phyloP scores from a whole-genome alignment of 345 rosid species.

The Ailanthus altissimus region DNA sequence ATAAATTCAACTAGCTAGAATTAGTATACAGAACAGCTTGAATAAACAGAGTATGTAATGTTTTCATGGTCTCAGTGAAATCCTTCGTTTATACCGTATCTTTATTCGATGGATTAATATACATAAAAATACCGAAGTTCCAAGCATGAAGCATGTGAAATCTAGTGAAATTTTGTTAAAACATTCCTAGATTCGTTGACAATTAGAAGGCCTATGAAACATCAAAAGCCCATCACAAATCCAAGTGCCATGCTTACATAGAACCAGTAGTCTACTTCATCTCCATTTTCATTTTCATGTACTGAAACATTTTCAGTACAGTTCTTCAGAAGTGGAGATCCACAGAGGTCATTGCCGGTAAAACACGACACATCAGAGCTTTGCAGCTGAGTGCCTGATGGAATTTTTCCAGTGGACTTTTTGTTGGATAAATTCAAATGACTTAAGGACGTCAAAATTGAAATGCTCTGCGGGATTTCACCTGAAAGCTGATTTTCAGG shows the following conservation, averaged over 20 bases:
- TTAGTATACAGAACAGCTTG: too few relatives aligned
- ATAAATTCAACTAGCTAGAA: too few relatives aligned
- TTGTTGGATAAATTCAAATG: conserved; percentile 1
- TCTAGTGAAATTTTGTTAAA: too few relatives aligned
- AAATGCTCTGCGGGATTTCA: conserved; percentile 22
- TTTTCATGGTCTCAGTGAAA: too few relatives aligned
- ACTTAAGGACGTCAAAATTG: conserved; percentile 19
- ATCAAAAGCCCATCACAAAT: background rate
- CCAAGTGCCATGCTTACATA: background rate
- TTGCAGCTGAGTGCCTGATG: conserved; percentile 17
- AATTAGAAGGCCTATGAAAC: background rate
- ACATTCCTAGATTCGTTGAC: too few relatives aligned
- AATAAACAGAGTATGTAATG: too few relatives aligned
- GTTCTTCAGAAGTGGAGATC: conserved; percentile 3
- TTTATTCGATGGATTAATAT: too few relatives aligned
- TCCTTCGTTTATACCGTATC: too few relatives aligned
- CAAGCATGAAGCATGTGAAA: too few relatives aligned
- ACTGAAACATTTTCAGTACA: background rate
- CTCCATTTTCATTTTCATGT: background rate
- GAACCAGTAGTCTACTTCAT: conserved; percentile 5
- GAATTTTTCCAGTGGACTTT: conserved; percentile 20
- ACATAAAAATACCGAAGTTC: background rate
- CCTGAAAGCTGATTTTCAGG: conserved; percentile 20
- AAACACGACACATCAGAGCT: background rate
- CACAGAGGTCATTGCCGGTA: background rate